phyloP scores from a whole-genome alignment of 2,329 filamentous ascomycete genomes.

The Sporothrix phasma region DNA sequence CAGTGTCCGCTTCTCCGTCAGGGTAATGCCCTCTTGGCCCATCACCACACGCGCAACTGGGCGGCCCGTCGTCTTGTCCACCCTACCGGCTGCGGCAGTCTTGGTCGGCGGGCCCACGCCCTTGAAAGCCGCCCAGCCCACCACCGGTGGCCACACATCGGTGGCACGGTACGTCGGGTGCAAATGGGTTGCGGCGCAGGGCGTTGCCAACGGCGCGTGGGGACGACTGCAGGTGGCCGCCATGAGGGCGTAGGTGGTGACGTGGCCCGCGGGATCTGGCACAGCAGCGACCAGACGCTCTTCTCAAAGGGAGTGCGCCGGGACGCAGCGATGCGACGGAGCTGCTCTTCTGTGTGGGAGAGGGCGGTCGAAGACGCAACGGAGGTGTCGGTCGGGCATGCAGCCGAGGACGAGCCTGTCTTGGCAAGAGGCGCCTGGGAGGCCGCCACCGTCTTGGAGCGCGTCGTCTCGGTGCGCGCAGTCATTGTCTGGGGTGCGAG shows the following conservation, averaged over 20 bases:
- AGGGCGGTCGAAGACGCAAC: neutral
- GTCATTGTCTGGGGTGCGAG: neutral
- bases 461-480: neutral
- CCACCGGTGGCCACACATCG: slow-evolving; percentile 67
- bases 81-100: slow-evolving; percentile 45
- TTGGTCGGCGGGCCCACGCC: slow-evolving; percentile 48
- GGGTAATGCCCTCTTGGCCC: slow-evolving; percentile 49
- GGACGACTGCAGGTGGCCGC: slow-evolving; percentile 59
- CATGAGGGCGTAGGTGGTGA: slow-evolving; percentile 69
- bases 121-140: slow-evolving; percentile 60
- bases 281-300: slow-evolving; percentile 59
- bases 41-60: slow-evolving; percentile 32
- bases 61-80: slow-evolving; percentile 33
- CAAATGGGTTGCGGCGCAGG: slow-evolving; percentile 69
- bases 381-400: neutral
- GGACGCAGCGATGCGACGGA: slow-evolving; percentile 36
- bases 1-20: slow-evolving; percentile 53
- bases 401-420: neutral
- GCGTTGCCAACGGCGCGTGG: slow-evolving; percentile 71
- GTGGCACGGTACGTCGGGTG: slow-evolving; percentile 72
- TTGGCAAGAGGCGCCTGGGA: neutral
- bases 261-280: slow-evolving; percentile 66
- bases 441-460: neutral
- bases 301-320: slow-evolving; percentile 46
- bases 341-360: slow-evolving; percentile 29